phyloP scores from a whole-genome alignment of 169 alveolate genomes.

The Hepatocystis sp. region DNA sequence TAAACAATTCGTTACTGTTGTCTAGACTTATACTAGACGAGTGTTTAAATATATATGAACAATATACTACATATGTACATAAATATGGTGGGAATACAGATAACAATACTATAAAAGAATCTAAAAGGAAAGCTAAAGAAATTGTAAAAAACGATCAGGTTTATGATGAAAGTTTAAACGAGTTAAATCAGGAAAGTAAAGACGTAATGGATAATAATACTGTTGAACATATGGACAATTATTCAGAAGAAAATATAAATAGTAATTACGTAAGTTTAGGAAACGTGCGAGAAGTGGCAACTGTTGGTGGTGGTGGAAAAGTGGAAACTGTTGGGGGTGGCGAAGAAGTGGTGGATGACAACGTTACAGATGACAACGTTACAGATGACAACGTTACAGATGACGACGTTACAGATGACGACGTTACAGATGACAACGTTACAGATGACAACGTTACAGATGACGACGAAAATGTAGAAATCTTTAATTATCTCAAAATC shows the following conservation, averaged over 20 bases:
- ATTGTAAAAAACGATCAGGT: background rate
- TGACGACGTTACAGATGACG: too few relatives aligned
- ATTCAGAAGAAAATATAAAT: conserved; percentile 17
- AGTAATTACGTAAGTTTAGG: background rate
- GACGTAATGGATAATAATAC: conserved; percentile 4
- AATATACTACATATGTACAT: conserved; percentile 65
- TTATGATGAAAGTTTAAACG: conserved; percentile 7
- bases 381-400: too few relatives aligned
- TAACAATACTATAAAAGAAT: conserved; percentile 7
- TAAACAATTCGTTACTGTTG: conserved; percentile 32
- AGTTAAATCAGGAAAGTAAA: background rate
- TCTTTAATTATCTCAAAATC: conserved; percentile 35
- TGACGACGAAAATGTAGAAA: conserved; percentile 66
- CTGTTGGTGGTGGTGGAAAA: background rate
- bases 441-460: conserved; percentile 20
- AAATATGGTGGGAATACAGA: conserved; percentile 58
- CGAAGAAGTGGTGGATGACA: too few relatives aligned
- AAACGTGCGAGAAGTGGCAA: conserved; percentile 22
- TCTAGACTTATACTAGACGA: conserved; percentile 57
- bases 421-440: background rate
- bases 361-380: too few relatives aligned
- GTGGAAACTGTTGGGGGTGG: background rate
- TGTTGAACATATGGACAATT: conserved; percentile 16
- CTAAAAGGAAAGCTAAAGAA: conserved; percentile 24
- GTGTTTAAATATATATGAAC: conserved; percentile 57